These are phyloP conservation scores for Chlorella sp. DNA, from an alignment of 139 green algal genomes.

Conservation along the genomic window DNA sequence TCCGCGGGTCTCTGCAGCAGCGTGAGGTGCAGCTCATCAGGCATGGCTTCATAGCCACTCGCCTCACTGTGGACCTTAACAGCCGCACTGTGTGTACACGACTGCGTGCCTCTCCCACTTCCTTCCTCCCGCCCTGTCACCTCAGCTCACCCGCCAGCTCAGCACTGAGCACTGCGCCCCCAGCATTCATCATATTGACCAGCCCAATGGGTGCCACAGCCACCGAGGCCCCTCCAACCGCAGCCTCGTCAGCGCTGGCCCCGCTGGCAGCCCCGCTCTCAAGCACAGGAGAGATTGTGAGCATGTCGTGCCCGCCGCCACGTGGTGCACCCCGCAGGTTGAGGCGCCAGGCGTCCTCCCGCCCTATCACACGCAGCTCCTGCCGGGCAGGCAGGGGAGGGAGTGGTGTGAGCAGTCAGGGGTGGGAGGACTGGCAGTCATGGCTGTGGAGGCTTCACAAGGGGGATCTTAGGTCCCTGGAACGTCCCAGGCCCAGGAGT, in stretches of 20 bases:
- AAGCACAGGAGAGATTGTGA: constrained; percentile 52
- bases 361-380: constrained; percentile 11
- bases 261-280: constrained; percentile 14
- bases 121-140: neutral
- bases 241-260: neutral
- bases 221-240: neutral
- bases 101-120: neutral
- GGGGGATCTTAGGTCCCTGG: no score
- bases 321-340: neutral
- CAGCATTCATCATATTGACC: constrained; percentile 77
- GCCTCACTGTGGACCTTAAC: no score
- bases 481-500: no score
- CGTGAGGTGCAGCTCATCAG: neutral
- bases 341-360: neutral
- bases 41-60: no score
- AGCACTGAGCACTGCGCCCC: constrained; percentile 63
- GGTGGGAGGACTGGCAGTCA: neutral
- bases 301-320: constrained; percentile 35
- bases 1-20: neutral
- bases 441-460: neutral
- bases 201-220: constrained; percentile 74
- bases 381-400: neutral
- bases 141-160: constrained; percentile 17
- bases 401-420: neutral
- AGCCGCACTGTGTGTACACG: no score